Percentiles rank a stretch among this genome's conserved stretches.
These are phyloP conservation scores for Gossypium arboreum DNA, from an alignment of 345 rosid species.

Conservation along the genomic window DNA sequence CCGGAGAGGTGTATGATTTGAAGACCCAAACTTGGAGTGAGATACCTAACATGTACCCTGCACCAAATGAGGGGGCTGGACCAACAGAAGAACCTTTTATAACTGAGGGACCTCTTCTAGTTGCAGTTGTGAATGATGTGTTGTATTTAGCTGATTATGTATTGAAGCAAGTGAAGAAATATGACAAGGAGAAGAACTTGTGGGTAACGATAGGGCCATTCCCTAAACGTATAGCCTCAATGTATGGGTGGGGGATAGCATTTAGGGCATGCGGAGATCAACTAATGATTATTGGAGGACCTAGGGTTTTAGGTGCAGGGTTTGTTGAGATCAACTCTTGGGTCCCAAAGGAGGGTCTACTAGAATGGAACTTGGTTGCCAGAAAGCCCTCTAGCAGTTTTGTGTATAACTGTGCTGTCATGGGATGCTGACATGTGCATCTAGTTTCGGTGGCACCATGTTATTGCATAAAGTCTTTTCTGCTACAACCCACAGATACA, in stretches of 20 bases:
- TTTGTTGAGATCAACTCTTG: slow-evolving; percentile 63
- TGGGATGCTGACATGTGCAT: slow-evolving; percentile 62
- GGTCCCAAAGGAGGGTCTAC: slow-evolving; percentile 57
- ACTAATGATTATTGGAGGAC: slow-evolving; percentile 61
- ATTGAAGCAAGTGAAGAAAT: slow-evolving; percentile 42
- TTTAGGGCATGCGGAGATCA: slow-evolving; percentile 73
- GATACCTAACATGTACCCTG: slow-evolving; percentile 64
- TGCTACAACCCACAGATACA: neutral
- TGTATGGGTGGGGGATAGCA: slow-evolving; percentile 85
- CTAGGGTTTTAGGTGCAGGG: slow-evolving; percentile 41
- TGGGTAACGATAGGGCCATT: slow-evolving; percentile 55
- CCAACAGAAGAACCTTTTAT: slow-evolving; percentile 19
- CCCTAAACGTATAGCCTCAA: slow-evolving; percentile 51
- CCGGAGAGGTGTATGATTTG: slow-evolving; percentile 70
- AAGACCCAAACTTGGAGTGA: slow-evolving; percentile 48
- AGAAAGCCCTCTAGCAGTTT: slow-evolving; percentile 45
- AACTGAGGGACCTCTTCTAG: slow-evolving; percentile 67
- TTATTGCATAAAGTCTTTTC: neutral
- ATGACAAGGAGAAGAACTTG: slow-evolving; percentile 42
- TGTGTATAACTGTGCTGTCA: slow-evolving; percentile 77
- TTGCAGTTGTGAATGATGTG: slow-evolving; percentile 69
- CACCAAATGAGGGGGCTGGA: slow-evolving; percentile 24
- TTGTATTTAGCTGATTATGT: slow-evolving; percentile 74
- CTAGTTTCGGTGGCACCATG: slow-evolving; percentile 18
- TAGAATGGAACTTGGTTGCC: slow-evolving; percentile 59